phyloP scores from a whole-genome alignment of 2,329 filamentous ascomycete species.

The Dichotomopilus funicola region DNA sequence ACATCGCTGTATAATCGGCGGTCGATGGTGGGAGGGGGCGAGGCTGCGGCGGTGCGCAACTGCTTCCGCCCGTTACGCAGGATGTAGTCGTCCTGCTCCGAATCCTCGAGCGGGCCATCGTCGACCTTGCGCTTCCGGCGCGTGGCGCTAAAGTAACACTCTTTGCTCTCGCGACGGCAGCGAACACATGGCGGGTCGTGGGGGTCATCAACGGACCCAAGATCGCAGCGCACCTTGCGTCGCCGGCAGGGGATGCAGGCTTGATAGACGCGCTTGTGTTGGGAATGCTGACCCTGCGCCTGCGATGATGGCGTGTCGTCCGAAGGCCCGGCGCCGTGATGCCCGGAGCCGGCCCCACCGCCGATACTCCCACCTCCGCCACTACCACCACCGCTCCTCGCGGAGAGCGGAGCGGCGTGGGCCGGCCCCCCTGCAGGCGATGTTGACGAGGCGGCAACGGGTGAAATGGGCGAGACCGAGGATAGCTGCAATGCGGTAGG shows the following conservation, averaged over 20 bases:
- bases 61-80: conserved; percentile 69
- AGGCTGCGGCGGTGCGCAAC: conserved; percentile 42
- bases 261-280: conserved; percentile 58
- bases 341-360: conserved; percentile 12
- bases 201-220: conserved; percentile 81
- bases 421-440: conserved; percentile 17
- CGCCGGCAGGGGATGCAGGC: conserved; percentile 57
- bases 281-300: conserved; percentile 21
- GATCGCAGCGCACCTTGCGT: conserved; percentile 56
- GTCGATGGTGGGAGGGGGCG: conserved; percentile 31
- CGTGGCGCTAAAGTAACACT: conserved; percentile 95
- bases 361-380: too few species aligned
- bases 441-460: conserved; percentile 19
- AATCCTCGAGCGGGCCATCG: conserved; percentile 37
- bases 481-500: conserved; percentile 17
- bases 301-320: conserved; percentile 14
- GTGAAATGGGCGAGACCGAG: conserved; percentile 20
- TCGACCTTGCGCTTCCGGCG: conserved; percentile 77
- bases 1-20: conserved; percentile 43
- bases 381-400: background rate
- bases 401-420: conserved; percentile 12
- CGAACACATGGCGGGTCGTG: conserved; percentile 89
- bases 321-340: conserved; percentile 10
- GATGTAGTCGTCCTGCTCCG: conserved; percentile 57
- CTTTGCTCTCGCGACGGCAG: conserved; percentile 89